Conservation (phyloP, 2,329 filamentous ascomycete genomes). For the Xylaria sp. region DNA sequence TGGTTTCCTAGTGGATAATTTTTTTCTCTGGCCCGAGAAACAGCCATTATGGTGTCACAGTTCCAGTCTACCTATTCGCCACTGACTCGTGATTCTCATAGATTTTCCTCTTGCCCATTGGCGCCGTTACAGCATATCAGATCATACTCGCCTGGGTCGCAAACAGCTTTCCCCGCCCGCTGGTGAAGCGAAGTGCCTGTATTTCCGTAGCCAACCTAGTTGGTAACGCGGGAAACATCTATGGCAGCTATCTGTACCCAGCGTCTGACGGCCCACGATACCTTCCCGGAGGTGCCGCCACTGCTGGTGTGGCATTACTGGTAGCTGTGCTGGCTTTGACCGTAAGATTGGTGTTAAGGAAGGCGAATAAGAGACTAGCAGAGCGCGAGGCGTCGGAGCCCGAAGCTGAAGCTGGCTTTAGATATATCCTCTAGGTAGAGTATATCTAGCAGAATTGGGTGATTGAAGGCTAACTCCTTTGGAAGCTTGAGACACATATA, state of each 20-base stretch:
- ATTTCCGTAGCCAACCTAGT: conserved; percentile 76
- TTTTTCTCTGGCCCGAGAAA: neutral
- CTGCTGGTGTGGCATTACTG: conserved; percentile 70
- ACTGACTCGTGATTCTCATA: conserved; percentile 12
- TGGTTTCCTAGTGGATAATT: neutral
- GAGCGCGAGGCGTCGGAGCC: conserved; percentile 52
- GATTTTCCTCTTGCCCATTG: conserved; percentile 69
- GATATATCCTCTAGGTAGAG: conserved; percentile 43
- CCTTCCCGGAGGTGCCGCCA: conserved; percentile 67
- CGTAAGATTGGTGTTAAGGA: conserved; percentile 64
- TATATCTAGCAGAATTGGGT: neutral
- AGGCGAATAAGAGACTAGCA: conserved; percentile 71
- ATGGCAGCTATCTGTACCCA: conserved; percentile 61
- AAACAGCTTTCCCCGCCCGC: conserved; percentile 76
- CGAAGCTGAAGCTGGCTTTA: conserved; percentile 39
- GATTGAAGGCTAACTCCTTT: neutral
- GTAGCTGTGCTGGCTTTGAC: conserved; percentile 65
- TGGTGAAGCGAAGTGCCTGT: conserved; percentile 72
- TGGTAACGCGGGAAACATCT: conserved; percentile 67
- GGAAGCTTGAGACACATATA: neutral
- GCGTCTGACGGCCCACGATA: conserved; percentile 57
- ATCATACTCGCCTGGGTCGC: conserved; percentile 75
- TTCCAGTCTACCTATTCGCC: neutral
- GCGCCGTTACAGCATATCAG: conserved; percentile 62
- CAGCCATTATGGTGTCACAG: neutral